Base-by-base conservation (phyloP, 441 rosid species). In the Aleurites moluccanus region DNA sequence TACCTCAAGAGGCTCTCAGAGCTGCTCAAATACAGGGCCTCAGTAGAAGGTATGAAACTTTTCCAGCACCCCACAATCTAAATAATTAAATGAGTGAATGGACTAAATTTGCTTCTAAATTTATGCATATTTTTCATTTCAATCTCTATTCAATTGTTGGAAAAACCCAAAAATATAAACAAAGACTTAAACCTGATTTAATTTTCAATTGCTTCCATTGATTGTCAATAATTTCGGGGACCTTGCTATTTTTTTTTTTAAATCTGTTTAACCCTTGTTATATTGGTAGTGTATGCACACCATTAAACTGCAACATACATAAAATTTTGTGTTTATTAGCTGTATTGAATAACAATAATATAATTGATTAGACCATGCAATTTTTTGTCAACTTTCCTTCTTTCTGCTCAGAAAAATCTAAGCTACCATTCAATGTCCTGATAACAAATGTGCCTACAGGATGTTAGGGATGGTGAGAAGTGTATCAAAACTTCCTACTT, bases 1-100 rank as follows among this genome's bases (percentile, higher is more conserved):
- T 77, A 7, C 91, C 92, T 69, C 74, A 76, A 55, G 91, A 90
- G 71, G 82, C 86, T 70, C 86, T 92, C 62, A 79, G 96, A 81
- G 87, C 89, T 75, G 97, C 96, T 80, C 96, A 89, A 77, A 79
- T 94, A 30, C 90, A 86, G 73, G 98, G 96, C 70, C 88, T 90
- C 70, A 85, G 90, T 59, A 88, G 97, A 90, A 94, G 97, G 97
- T 92, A 85, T 55, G 79, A 52, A 59, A 68, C 52, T 35, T 45
- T 16, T 64, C 35, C 61, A 33, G n/a, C 25, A 56, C 27, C 47
- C 9, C 11, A 45, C 2, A 30, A 49, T 28, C 60, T 11, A 67
- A n/a, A n/a, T n/a, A n/a, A n/a, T n/a, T n/a, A n/a, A n/a, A n/a
- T n/a, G n/a, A n/a, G n/a, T n/a, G n/a, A n/a, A n/a, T n/a, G n/a